Conservation (phyloP, 2,329 filamentous ascomycete species). For the Rhynchosporium secalis region DNA sequence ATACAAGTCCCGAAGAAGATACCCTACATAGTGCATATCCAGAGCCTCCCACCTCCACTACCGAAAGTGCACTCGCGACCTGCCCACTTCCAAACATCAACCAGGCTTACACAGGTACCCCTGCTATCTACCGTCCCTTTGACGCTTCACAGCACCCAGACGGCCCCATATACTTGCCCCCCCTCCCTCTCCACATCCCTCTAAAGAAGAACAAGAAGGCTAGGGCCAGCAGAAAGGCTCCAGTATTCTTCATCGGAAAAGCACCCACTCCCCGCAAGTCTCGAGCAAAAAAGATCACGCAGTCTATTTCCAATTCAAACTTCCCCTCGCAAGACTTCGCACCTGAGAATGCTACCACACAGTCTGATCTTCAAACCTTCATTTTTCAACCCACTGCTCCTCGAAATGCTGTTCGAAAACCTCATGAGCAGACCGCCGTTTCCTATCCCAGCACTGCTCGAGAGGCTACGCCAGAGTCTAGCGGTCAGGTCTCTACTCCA, state of each 20-base stretch:
- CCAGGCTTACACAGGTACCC: not conserved
- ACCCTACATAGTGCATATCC: no score
- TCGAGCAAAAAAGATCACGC: not conserved
- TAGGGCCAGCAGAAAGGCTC: not conserved
- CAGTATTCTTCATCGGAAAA: not conserved
- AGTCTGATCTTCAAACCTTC: no score
- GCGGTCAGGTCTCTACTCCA: no score
- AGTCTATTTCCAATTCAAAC: not conserved
- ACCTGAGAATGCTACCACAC: no score
- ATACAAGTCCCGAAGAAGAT: not conserved
- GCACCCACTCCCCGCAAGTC: slow-evolving; percentile 8
- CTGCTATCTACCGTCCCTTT: not conserved
- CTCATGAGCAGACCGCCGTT: not conserved
- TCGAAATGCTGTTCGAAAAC: no score
- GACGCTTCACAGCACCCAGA: not conserved
- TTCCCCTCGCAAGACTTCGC: no score
- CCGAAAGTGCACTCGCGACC: not conserved
- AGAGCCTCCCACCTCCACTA: not conserved
- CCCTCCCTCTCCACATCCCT: not conserved
- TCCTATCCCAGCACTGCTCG: not conserved
- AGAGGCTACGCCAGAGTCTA: no score
- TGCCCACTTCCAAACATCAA: slow-evolving; percentile 5
- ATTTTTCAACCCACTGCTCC: no score
- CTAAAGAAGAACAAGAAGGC: not conserved
- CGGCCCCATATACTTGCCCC: not conserved